Evolutionary conservation across 257 asterid species (phyloP), one percentile per base, ranked within the genome.

Genomic region (Plantago ovata): DNA sequence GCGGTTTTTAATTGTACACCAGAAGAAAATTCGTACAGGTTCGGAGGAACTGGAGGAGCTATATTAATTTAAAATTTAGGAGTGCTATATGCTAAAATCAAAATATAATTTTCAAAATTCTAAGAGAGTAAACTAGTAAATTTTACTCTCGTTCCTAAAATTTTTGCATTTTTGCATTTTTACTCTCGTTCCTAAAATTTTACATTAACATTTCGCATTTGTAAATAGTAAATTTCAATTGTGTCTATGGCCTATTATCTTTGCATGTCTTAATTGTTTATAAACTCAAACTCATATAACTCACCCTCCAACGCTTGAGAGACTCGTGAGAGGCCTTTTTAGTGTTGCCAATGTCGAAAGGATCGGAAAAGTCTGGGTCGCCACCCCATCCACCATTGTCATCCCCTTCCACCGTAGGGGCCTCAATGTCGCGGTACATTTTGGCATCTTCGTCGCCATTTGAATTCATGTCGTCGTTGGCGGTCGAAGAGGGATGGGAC

Each of bases 291-390:
- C 23, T 24, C 10, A 40, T 42, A 65, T 23, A 4, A 8, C 73
- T 69, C 74, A 91, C 98, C 96, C 98, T 79, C 98, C 98, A 91
- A 4, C 95, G 87, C 77, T 54, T 85, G 64, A 91, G 96, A 57
- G 81, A 66, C 20, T 85, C 81, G 38, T 62, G 79, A 43, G 96
- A 75, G 1, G 84, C 98, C 10, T 78, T 91, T 59, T 91, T 91
- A 62, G 95, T 87, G 59, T 68, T 77, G 38, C 65, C 86, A 63
- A 91, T 91, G 67, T 85, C 94, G 46, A 91, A 91, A 72, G 96
- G 98, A 73, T 91, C 95, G 21, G 77, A 54, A 67, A 79, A 79
- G 12, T 72, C 74, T 2, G 69, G 69, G 12, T 72, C 78, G 56
- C 57, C 45, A 39, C 75, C 47, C 67, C 71, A 77, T 52, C 63